phyloP scores from a whole-genome alignment of 1,139 yeast genomes.

The Diutina sp. region DNA sequence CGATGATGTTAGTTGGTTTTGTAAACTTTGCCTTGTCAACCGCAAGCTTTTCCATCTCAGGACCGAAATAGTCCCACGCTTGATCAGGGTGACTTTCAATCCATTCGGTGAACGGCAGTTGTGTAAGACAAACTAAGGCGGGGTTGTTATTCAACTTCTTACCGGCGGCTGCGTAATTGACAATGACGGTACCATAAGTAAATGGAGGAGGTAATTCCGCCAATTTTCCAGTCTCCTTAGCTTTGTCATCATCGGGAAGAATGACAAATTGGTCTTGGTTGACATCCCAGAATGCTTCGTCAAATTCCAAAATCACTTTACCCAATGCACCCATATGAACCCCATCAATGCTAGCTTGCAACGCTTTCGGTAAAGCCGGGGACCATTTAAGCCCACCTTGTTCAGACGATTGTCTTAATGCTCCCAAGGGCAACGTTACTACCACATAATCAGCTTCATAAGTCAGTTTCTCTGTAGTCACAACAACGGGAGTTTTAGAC shows the following conservation, averaged over 20 bases:
- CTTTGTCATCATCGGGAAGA: constrained; percentile 16
- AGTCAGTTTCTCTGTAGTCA: constrained; percentile 10
- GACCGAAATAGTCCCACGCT: constrained; percentile 28
- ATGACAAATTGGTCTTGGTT: constrained; percentile 39
- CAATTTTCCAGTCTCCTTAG: constrained; percentile 3
- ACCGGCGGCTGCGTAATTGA: constrained; percentile 18
- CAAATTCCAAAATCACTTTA: constrained; percentile 65
- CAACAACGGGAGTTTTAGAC: constrained; percentile 34
- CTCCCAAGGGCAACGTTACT: constrained; percentile 68
- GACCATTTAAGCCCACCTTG: constrained; percentile 34
- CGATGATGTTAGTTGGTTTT: constrained; percentile 38
- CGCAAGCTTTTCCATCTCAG: constrained; percentile 18
- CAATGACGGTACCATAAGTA: constrained; percentile 16
- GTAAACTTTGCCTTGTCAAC: constrained; percentile 1
- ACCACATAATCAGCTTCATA: constrained; percentile 39
- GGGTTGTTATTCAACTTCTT: constrained; percentile 12
- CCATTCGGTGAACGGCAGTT: constrained; percentile 53
- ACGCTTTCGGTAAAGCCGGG: constrained; percentile 40
- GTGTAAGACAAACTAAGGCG: constrained; percentile 49
- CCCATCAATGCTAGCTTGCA: constrained; percentile 30
- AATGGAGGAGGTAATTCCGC: constrained; percentile 13
- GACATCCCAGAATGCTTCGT: constrained; percentile 51
- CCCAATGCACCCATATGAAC: constrained; percentile 67
- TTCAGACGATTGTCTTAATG: constrained; percentile 30
- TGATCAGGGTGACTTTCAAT: constrained; percentile 21